Base-by-base conservation (phyloP, 345 rosid species). In the Hypericum androsaemum region DNA sequence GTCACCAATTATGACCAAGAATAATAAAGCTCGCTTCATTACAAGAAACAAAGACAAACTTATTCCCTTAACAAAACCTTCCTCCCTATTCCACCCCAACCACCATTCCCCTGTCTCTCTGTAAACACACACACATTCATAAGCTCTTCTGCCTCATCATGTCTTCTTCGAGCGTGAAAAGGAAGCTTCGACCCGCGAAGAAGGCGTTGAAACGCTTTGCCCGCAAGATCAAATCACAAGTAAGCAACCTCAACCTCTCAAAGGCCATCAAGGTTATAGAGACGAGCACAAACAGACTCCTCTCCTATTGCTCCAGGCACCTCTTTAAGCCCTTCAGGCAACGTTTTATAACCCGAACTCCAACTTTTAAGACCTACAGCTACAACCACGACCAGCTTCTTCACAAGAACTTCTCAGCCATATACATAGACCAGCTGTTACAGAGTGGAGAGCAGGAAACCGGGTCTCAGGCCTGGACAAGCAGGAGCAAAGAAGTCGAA, bases 181-280 rank as follows among this genome's bases (percentile, higher is more conserved):
- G 61, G 79, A 86, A 74, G 84, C 84, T 81, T 51, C 72, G 59
- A 16, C 88, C 80, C 0, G 84, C 79, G 10, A 80, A 73, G 45
- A 68, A 58, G 62, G 89, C 89, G 14, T 77, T 84, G 82, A 86
- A 57, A 63, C 69, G 62, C 56, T 68, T 86, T 62, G 58, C 75
- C 15, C 43, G 39, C 53, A 67, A 65, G 43, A 42, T 88, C 13
- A 75, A 59, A 32, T 72, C 85, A 15, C 79, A 81, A 48, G 56
- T 81, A 58, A 74, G 67, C 37, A 61, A 63, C 54, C 60, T 80
- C 58, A 61, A 47, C 61, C 54, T 67, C 45, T 50, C 77, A 42
- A 56, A 22, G 38, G 64, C 81, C 43, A 58, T 88, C 45, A 60
- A 74, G 7, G 47, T 48, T 13, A 49, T 65, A 52, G 44, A 51